These are phyloP conservation scores for Naganishia vishniacii DNA, from an alignment of 768 basidiomycete species.

Conservation along the genomic window DNA sequence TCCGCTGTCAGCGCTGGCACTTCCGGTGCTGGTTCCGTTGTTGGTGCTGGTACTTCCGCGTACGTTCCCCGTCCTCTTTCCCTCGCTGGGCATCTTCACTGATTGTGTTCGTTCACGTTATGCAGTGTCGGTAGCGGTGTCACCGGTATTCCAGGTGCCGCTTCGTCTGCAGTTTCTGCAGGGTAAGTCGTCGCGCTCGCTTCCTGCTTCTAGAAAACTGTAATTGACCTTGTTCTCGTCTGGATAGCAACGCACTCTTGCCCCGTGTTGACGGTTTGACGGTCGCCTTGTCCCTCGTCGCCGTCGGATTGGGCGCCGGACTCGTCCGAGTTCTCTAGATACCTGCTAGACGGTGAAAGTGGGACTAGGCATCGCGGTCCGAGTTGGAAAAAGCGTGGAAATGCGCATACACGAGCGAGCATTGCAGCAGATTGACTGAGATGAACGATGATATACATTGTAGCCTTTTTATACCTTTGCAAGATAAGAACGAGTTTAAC, in stretches of 20 bases:
- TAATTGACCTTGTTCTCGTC: not conserved
- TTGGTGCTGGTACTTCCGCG: conserved; percentile 13
- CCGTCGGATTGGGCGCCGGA: conserved; percentile 3
- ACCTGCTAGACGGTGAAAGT: too few relatives aligned
- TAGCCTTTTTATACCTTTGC: too few relatives aligned
- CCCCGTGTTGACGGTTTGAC: not conserved
- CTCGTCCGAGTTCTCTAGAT: conserved; percentile 17
- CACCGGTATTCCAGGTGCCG: conserved; percentile 1
- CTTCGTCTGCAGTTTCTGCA: conserved; percentile 4
- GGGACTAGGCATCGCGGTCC: too few relatives aligned
- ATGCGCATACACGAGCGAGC: too few relatives aligned
- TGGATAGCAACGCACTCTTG: conserved; percentile 1
- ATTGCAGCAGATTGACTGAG: too few relatives aligned
- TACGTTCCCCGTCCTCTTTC: not conserved
- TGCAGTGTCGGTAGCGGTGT: conserved; percentile 12
- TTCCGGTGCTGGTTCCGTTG: conserved; percentile 14
- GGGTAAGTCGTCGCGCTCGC: not conserved
- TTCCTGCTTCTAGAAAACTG: not conserved
- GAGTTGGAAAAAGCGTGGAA: too few relatives aligned
- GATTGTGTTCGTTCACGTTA: not conserved
- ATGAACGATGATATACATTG: too few relatives aligned
- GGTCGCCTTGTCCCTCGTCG: conserved; percentile 11
- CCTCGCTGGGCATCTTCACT: too few relatives aligned
- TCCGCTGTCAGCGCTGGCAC: not conserved
- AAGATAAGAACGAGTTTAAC: too few relatives aligned